A percentile compares a stretch with the other conserved stretches of the same genome.
phyloP scores from a whole-genome alignment of 1,284 basidiomycete genomes.

The Erythrobasidium hasegawianum region DNA sequence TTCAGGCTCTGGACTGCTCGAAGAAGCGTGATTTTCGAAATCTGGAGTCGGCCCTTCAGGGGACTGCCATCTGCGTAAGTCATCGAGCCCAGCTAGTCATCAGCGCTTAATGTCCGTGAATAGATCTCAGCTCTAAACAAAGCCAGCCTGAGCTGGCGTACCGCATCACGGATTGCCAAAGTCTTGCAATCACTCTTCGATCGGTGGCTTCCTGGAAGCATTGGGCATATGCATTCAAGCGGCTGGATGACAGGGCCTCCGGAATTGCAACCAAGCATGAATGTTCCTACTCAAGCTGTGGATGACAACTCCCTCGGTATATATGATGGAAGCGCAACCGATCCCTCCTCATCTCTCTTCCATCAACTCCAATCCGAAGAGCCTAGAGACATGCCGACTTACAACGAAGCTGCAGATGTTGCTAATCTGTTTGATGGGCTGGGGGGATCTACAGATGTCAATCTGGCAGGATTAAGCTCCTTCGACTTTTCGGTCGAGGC shows the following conservation, averaged over 20 bases:
- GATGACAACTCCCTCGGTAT: too few relatives aligned
- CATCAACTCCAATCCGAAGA: too few relatives aligned
- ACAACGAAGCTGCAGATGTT: too few relatives aligned
- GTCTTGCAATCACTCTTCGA: slow-evolving; percentile 18
- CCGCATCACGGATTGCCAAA: slow-evolving; percentile 8
- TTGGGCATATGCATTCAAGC: slow-evolving; percentile 15
- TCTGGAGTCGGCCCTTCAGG: slow-evolving; percentile 10
- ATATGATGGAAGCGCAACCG: too few relatives aligned
- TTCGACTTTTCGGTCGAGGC: slow-evolving; percentile 31
- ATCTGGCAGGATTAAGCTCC: slow-evolving; percentile 13
- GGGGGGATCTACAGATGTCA: too few relatives aligned
- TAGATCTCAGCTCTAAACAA: slow-evolving; percentile 19
- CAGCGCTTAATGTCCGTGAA: background rate
- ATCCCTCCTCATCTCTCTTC: too few relatives aligned
- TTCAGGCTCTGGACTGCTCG: slow-evolving; percentile 59
- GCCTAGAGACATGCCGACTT: too few relatives aligned
- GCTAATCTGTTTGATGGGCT: too few relatives aligned
- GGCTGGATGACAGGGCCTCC: too few relatives aligned
- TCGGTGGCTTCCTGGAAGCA: slow-evolving; percentile 15
- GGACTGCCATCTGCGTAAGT: slow-evolving; percentile 13
- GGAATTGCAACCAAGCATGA: too few relatives aligned
- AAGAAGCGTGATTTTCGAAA: background rate
- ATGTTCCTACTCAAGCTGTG: too few relatives aligned
- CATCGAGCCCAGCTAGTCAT: too few relatives aligned
- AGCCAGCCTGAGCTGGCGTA: slow-evolving; percentile 8